phyloP scores from a whole-genome alignment of 169 alveolate species.

The Plasmodium coatneyi region DNA sequence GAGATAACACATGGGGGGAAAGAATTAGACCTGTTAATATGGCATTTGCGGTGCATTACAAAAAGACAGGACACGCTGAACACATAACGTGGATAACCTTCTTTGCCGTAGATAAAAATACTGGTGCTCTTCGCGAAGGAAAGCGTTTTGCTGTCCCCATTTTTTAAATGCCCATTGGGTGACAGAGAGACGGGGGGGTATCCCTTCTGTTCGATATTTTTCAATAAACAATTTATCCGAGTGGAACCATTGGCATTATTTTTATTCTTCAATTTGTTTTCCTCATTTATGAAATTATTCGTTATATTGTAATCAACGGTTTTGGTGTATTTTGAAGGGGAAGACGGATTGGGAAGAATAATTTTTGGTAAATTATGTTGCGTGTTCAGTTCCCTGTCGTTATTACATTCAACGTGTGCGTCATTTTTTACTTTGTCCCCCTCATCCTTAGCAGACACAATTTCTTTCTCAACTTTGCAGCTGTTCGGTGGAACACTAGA shows the following conservation, averaged over 20 bases:
- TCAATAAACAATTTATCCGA: neutral
- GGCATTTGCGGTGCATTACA: too few relatives aligned
- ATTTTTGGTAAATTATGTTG: neutral
- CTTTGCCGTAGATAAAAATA: constrained; percentile 14
- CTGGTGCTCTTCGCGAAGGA: constrained; percentile 35
- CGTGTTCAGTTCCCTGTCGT: neutral
- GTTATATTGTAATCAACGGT: constrained; percentile 18
- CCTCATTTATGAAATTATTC: constrained; percentile 26
- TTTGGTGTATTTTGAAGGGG: neutral
- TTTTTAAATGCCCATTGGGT: constrained; percentile 19
- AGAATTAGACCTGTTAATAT: neutral
- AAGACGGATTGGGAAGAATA: neutral
- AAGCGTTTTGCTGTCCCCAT: constrained; percentile 8
- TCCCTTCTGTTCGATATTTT: neutral
- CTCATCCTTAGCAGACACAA: neutral
- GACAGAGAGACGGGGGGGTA: neutral
- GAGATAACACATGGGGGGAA: neutral
- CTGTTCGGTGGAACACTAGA: neutral
- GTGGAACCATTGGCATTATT: neutral
- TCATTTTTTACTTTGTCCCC: neutral
- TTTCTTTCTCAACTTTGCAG: neutral
- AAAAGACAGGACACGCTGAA: neutral
- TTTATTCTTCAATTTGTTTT: constrained; percentile 1
- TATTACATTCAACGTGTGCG: neutral
- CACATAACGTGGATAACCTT: neutral